These are phyloP conservation scores for Candida pseudoviswanathii DNA, from an alignment of 1,139 yeast genomes.

Conservation along the genomic window DNA sequence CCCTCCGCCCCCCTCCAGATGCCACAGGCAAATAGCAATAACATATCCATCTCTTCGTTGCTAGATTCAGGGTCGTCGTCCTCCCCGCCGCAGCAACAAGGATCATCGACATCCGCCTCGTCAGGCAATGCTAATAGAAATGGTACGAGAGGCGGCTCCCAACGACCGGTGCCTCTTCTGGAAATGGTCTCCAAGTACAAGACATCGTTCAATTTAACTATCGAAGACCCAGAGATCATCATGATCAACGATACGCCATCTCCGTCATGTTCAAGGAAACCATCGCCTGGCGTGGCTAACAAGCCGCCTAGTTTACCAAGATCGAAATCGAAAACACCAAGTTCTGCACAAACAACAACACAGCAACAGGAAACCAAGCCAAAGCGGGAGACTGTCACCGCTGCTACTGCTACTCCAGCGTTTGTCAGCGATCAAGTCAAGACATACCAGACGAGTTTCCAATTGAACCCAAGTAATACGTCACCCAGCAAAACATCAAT, in stretches of 20 bases:
- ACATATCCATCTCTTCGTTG: slow-evolving; percentile 30
- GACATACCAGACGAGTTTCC: slow-evolving; percentile 36
- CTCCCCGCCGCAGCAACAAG: slow-evolving; percentile 6
- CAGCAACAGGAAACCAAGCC: slow-evolving; percentile 2
- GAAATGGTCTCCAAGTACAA: slow-evolving; percentile 26
- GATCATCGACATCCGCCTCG: slow-evolving; percentile 4
- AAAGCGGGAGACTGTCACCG: slow-evolving; percentile 12
- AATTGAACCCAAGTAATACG: slow-evolving; percentile 14
- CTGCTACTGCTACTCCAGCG: slow-evolving; percentile 19
- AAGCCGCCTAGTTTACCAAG: slow-evolving; percentile 10
- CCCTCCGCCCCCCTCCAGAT: slow-evolving; percentile 1
- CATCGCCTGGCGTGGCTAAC: not conserved
- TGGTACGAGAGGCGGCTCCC: slow-evolving; percentile 4
- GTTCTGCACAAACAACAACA: slow-evolving; percentile 1
- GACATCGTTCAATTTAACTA: slow-evolving; percentile 21
- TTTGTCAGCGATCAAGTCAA: slow-evolving; percentile 27
- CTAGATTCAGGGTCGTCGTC: slow-evolving; percentile 12
- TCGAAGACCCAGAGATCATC: slow-evolving; percentile 19
- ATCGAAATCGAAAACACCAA: slow-evolving; percentile 9
- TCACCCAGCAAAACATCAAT: slow-evolving; percentile 35
- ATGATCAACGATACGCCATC: slow-evolving; percentile 12
- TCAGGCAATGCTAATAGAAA: slow-evolving; percentile 3
- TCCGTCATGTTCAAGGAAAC: not conserved
- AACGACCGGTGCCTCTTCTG: slow-evolving; percentile 14
- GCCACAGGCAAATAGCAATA: slow-evolving; percentile 15